Conservation (phyloP, 805 yeast genomes). For the Nakazawaea siamensis region DNA sequence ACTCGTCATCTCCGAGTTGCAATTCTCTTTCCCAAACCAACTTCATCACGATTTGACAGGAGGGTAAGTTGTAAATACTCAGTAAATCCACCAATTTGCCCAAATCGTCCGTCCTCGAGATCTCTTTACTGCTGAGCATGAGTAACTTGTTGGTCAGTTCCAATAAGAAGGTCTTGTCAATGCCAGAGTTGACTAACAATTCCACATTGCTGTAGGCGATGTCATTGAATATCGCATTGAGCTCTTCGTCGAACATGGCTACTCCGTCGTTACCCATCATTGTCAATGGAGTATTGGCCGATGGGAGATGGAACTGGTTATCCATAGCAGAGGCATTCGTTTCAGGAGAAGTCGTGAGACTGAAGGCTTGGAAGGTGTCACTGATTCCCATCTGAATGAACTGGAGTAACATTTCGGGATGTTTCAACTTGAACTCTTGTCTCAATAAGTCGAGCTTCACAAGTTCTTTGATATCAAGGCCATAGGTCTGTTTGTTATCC, state of each 20-base stretch:
- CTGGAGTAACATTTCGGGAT: slow-evolving; percentile 1
- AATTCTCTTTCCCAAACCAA: slow-evolving; percentile 20
- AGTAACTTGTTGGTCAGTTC: slow-evolving; percentile 13
- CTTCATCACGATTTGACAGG: slow-evolving; percentile 31
- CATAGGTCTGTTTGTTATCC: not conserved
- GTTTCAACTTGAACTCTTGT: not conserved
- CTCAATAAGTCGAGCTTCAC: slow-evolving; percentile 2
- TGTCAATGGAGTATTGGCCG: slow-evolving; percentile 11
- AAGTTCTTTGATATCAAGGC: slow-evolving; percentile 1
- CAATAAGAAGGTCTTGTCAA: slow-evolving; percentile 11
- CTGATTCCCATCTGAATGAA: slow-evolving; percentile 6
- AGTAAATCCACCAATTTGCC: slow-evolving; percentile 18
- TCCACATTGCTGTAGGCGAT: slow-evolving; percentile 13
- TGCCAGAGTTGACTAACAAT: slow-evolving; percentile 12
- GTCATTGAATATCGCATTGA: slow-evolving; percentile 18
- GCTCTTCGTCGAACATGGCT: slow-evolving; percentile 8
- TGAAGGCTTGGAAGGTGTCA: slow-evolving; percentile 1
- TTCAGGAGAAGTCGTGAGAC: slow-evolving; percentile 6
- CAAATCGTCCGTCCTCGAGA: slow-evolving; percentile 11
- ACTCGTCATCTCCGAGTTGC: no score
- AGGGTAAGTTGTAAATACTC: slow-evolving; percentile 32
- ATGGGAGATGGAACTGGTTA: slow-evolving; percentile 9
- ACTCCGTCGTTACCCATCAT: slow-evolving; percentile 4
- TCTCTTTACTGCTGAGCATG: slow-evolving; percentile 6
- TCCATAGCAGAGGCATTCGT: slow-evolving; percentile 2